Evolutionary conservation across 1,139 yeast genomes (phyloP), one percentile per base, ranked within the genome.

Genomic region (Scheffersomyces cryptocercus): DNA sequence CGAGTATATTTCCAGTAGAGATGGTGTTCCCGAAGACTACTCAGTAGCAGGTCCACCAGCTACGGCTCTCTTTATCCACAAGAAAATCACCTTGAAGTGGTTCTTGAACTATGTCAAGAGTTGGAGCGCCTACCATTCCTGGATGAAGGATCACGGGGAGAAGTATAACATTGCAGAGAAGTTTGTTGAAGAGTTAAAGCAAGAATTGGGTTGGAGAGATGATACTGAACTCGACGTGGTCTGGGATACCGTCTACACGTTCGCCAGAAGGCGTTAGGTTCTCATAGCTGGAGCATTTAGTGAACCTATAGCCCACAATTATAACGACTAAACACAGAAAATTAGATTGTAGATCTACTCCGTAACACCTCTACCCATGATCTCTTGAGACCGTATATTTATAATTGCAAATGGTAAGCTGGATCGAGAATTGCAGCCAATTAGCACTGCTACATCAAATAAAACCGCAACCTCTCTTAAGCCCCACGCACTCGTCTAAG

Each of bases 121-220:
- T 4, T 83, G 85, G 80, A 85, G 93, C 55, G 82, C 88, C 5
- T 82, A 82, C 56, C 88, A 84, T 58, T 68, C 72, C 11, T 87
- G 95, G 90, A 73, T 73, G 58, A 63, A 65, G 40, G 61, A 55
- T n/a, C 60, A 67, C 35, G 63, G 65, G 1, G 51, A 52, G 30
- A 53, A 61, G 31, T 29, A 28, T 15, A 77, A 76, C 52, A 61
- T 75, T 38, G 72, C 75, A 3, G 75, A 70, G 20, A 58, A 59
- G 35, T 71, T 79, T 53, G 62, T 76, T 20, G 66, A 68, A 4
- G 81, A 75, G 43, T 61, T 82, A 43, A 66, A 68, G 39, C 52
- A 55, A 14, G 58, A 51, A 15, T 60, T 72, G 45, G 74, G 70
- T 12, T 76, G 84, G 79, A 59, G 63, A 13, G 75, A 72, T 24